Evolutionary conservation across 768 basidiomycete genomes (phyloP).

Genomic region (Lactifluus pinguis): DNA sequence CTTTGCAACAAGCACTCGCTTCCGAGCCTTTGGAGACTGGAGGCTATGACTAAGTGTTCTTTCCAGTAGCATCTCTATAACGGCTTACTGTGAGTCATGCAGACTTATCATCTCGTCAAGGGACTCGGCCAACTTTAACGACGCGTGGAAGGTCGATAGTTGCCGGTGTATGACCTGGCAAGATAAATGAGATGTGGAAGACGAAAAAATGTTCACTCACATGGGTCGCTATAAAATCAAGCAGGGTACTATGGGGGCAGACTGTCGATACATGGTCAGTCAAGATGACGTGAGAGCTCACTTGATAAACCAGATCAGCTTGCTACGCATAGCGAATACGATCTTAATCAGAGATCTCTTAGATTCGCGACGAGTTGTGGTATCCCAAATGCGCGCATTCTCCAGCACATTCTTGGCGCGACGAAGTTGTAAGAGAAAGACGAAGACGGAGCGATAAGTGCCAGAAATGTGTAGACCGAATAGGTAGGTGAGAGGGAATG

Average conservation of each 20-base stretch:
- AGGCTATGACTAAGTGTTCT: not conserved
- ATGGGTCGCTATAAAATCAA: slow-evolving; percentile 67
- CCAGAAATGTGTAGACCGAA: slow-evolving; percentile 50
- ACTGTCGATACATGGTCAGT: not conserved
- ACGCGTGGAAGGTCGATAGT: slow-evolving; percentile 49
- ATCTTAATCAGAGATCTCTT: slow-evolving; percentile 46
- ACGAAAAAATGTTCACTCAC: slow-evolving; percentile 30
- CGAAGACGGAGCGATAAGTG: slow-evolving; percentile 57
- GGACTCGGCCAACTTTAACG: slow-evolving; percentile 44
- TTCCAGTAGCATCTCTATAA: not conserved
- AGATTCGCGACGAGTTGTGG: slow-evolving; percentile 24
- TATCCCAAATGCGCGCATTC: slow-evolving; percentile 55
- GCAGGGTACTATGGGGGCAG: slow-evolving; percentile 38
- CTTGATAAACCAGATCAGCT: slow-evolving; percentile 82
- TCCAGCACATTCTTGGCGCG: slow-evolving; percentile 67
- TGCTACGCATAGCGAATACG: slow-evolving; percentile 68
- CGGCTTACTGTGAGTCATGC: slow-evolving; percentile 61
- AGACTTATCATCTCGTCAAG: slow-evolving; percentile 68
- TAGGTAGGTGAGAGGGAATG: slow-evolving; percentile 75
- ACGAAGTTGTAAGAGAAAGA: slow-evolving; percentile 63
- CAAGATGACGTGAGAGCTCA: slow-evolving; percentile 30
- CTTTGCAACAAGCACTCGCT: slow-evolving; percentile 54
- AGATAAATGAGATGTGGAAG: not conserved
- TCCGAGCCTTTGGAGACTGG: slow-evolving; percentile 52
- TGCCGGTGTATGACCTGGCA: slow-evolving; percentile 60